Base-by-base conservation (phyloP, 371 early-diverging fungal species). In the Phascolomyces articulosus region DNA sequence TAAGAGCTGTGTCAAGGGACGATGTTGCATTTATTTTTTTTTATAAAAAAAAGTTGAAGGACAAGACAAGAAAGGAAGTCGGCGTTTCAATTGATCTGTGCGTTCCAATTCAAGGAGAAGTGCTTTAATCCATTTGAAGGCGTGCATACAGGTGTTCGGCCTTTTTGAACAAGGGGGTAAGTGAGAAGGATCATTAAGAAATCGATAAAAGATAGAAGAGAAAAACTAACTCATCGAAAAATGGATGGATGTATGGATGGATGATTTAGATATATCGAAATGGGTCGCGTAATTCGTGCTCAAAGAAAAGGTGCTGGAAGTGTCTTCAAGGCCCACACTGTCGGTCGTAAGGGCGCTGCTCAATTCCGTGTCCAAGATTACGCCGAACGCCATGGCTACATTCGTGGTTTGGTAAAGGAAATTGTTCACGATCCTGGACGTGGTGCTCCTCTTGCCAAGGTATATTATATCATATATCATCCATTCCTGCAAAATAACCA, bases 351-450 rank as follows among this genome's bases (percentile, higher is more conserved):
- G 85, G 98, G 97, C 71, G 96, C 99, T 66, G 98, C 99, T 75
- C 93, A 96, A 88, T 86, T 93, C 83, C 89, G 98, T 73, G 80
- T 94, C 66, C 78, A 94, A 67, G 99, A 98, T 86, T 98, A 80
- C 78, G 91, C 98, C 70, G 99, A 99, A 89, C 94, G 98, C 77
- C 88, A 97, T 78, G 98, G 99, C 72, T 98, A 98, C 87, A 82
- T 92, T 73, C 90, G 96, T 68, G 99, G 99, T 76, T 82, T 98
- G 73, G 95, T 99, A 73, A 95, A 97, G 91, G 97, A 97, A 83
- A 98, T 99, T 79, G 89, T 99, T 75, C 99, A 99, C 90, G 99
- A 99, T 84, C 93, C 98, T 70, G 99, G 99, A 77, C 96, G 99
- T 90, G 99, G 99, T 85, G 99, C 99, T 74, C 99, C 99, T 57